Evolutionary conservation across 805 yeast genomes (phyloP).

Genomic region (Ogataea paraovalis): DNA sequence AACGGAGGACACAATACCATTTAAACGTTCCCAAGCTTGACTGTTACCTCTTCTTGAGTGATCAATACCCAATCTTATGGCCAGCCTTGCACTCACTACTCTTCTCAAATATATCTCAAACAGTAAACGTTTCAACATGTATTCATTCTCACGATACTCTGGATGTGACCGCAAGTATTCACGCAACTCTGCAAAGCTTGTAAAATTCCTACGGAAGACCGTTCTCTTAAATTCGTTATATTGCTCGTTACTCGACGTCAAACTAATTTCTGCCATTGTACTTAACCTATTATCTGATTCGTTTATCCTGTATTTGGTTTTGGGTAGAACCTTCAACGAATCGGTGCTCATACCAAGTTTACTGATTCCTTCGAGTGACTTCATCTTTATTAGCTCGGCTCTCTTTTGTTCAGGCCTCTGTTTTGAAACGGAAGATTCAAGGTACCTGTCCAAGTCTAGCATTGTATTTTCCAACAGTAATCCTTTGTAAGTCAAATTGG

Average conservation of each 20-base stretch:
- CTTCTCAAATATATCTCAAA: constrained; percentile 31
- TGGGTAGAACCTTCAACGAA: constrained; percentile 8
- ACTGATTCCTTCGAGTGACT: constrained; percentile 8
- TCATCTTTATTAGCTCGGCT: not conserved
- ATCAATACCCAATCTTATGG: constrained; percentile 23
- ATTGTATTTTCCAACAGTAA: constrained; percentile 15
- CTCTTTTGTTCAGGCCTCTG: not conserved
- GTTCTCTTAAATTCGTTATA: constrained; percentile 16
- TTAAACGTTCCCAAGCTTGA: constrained; percentile 36
- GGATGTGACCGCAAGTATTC: constrained; percentile 9
- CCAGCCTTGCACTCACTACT: constrained; percentile 28
- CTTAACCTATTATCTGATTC: constrained; percentile 16
- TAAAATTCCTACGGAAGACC: constrained; percentile 14
- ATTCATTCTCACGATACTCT: constrained; percentile 23
- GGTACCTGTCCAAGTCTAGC: constrained; percentile 12
- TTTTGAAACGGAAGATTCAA: constrained; percentile 2
- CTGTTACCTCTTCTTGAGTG: constrained; percentile 20
- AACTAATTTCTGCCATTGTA: constrained; percentile 24
- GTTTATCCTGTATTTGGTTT: constrained; percentile 3
- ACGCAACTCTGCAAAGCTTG: constrained; percentile 15
- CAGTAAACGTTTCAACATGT: constrained; percentile 23
- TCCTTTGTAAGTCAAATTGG: constrained; percentile 6
- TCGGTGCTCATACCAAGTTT: constrained; percentile 10
- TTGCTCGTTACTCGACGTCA: constrained; percentile 26
- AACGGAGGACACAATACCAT: constrained; percentile 52